Conservation (phyloP, 2,329 filamentous ascomycete species). For the Magnaporthiopsis rhizophila region DNA sequence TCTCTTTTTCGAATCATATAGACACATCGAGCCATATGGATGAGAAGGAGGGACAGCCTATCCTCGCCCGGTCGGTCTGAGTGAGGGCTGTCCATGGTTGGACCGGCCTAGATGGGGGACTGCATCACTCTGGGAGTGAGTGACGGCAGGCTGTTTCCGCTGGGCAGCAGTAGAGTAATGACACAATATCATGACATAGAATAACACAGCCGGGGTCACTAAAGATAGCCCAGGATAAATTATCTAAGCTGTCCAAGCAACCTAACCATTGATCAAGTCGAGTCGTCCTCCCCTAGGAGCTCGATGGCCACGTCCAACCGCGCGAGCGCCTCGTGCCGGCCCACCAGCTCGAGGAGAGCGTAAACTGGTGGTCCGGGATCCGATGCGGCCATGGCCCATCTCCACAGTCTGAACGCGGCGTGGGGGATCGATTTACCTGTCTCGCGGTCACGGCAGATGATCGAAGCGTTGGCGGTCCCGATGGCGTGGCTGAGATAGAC, state of each 20-base stretch:
- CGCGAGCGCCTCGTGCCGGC: conserved; percentile 19
- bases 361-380: conserved; percentile 2
- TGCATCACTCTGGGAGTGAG: too few species aligned
- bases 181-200: too few species aligned
- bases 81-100: too few species aligned
- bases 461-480: conserved; percentile 1
- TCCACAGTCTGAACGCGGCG: conserved; percentile 5
- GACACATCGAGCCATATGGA: too few species aligned
- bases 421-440: conserved; percentile 9
- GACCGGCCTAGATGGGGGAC: too few species aligned
- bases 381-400: conserved; percentile 1
- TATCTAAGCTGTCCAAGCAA: neutral
- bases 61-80: too few species aligned
- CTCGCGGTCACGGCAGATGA: neutral
- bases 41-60: too few species aligned
- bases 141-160: too few species aligned
- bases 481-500: conserved; percentile 9
- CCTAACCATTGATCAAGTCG: neutral
- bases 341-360: conserved; percentile 21
- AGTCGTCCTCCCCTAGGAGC: neutral
- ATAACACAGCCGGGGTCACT: too few species aligned
- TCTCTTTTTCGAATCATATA: too few species aligned
- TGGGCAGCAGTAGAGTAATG: too few species aligned
- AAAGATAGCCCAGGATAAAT: neutral
- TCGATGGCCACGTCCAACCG: conserved; percentile 16